Evolutionary conservation across 1,284 basidiomycete genomes (phyloP), one percentile per base, ranked within the genome.

Genomic region (Austroboletus novae-zelandiae): DNA sequence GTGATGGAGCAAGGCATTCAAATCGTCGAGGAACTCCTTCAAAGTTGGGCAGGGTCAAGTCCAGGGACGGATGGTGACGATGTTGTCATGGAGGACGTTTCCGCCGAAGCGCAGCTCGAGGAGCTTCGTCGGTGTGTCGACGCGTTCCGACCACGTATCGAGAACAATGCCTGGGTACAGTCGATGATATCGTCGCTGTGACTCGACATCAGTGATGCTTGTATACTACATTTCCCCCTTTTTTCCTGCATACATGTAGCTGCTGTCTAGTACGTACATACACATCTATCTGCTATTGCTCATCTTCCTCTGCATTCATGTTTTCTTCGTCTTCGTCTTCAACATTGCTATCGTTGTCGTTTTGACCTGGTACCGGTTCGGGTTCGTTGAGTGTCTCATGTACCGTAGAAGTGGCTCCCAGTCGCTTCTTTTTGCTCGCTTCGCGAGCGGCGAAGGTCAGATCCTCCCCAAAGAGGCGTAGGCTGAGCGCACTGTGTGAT

Each of bases 11-110:
- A 89, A 57, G 95, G 95, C 1, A 86, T 94, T 9, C 73, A 78
- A 48, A 78, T 96, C 20, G 81, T 98, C 52, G 84, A 94, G 61
- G 78, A 89, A 30, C 79, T 98, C 59, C 78, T 98, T 43, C 74
- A 75, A 25, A 72, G 77, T n/a, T 96, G 94, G 90, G 79, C 83
- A 3, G 62, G 68, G 15, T 59, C 64, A 31, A 62, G 70, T 0
- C 55, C 69, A 5, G 60, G 60, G 5, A 57, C 58, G 13, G 74
- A 75, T 27, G 76, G 70, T 11, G 84, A 82, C 45, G 84, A 85
- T 48, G 66, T 83, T 39, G 67, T 77, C 27, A 84, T 86, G 83
- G 71, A 68, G 5, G 75, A 73, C 23, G 77, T 76, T 32, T 69
- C 68, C 40, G 64, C 74, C 1, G 84, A 85, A 50, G 74, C 69